These are phyloP conservation scores for Serendipita sp. DNA, from an alignment of 768 basidiomycete species.

Conservation along the genomic window DNA sequence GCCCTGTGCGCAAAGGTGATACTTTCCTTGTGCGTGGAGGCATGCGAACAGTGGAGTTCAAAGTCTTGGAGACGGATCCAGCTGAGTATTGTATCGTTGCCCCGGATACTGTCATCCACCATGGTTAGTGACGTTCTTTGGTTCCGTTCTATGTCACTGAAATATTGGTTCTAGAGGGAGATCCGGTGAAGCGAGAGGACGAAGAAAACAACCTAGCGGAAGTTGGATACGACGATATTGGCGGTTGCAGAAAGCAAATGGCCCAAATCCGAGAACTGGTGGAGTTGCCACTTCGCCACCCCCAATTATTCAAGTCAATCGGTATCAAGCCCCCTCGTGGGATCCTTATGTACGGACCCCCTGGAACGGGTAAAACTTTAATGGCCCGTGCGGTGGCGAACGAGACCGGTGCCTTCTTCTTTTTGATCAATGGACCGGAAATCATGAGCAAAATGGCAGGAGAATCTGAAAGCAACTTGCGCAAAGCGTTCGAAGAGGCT, in stretches of 20 bases:
- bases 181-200: conserved; percentile 96
- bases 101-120: conserved; percentile 96
- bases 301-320: conserved; percentile 98
- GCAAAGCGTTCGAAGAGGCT: conserved; percentile 98
- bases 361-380: conserved; percentile 97
- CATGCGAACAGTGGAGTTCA: conserved; percentile 98
- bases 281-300: conserved; percentile 93
- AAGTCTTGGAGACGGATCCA: conserved; percentile 96
- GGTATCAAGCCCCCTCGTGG: conserved; percentile 99
- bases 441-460: conserved; percentile 99
- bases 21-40: conserved; percentile 98
- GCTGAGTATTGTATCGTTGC: conserved; percentile 98
- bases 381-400: conserved; percentile 99
- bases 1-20: conserved; percentile 91
- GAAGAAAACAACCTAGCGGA: conserved; percentile 93
- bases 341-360: conserved; percentile 96
- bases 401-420: conserved; percentile 99
- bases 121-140: conserved; percentile 30
- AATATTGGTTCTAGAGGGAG: conserved; percentile 53
- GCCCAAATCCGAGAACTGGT: conserved; percentile 99
- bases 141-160: conserved; percentile 7
- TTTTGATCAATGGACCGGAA: conserved; percentile 98
- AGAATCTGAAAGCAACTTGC: conserved; percentile 89
- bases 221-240: conserved; percentile 98
- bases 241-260: conserved; percentile 99